A percentile compares a stretch with the other conserved stretches of the same genome.
Conservation (phyloP, 1,139 yeast species). For the Scheffersomyces lignicola region DNA sequence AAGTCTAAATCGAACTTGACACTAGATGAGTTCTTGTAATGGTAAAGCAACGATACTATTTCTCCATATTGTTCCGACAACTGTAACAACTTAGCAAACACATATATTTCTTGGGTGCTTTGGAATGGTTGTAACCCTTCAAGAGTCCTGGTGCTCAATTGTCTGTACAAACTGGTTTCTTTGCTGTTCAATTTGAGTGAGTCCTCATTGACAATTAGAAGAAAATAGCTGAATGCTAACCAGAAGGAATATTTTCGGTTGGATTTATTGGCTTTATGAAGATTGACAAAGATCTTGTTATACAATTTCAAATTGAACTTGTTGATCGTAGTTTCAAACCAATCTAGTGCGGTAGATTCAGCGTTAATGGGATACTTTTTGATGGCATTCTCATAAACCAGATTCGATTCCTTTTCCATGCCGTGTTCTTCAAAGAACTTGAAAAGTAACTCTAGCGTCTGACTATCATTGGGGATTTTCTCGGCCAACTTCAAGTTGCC, state of each 20-base stretch:
- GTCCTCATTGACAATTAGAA: conserved; percentile 22
- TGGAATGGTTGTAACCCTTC: conserved; percentile 43
- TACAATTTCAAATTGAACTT: conserved; percentile 37
- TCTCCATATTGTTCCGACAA: conserved; percentile 28
- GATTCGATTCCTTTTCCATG: conserved; percentile 33
- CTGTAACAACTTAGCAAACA: conserved; percentile 48
- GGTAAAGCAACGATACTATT: conserved; percentile 28
- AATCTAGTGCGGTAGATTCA: conserved; percentile 36
- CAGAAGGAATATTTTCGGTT: conserved; percentile 40
- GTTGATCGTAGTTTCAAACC: conserved; percentile 48
- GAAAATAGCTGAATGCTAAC: conserved; percentile 47
- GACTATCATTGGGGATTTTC: conserved; percentile 55
- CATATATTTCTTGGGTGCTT: conserved; percentile 59
- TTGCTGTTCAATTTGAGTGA: conserved; percentile 20
- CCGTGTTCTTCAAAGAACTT: conserved; percentile 39
- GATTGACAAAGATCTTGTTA: conserved; percentile 48
- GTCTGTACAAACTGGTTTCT: conserved; percentile 49
- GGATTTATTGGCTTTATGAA: conserved; percentile 30
- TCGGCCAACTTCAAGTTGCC: conserved; percentile 42
- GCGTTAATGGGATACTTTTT: conserved; percentile 52
- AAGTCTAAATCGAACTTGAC: conserved; percentile 54
- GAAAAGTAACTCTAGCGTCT: conserved; percentile 48
- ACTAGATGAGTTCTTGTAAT: conserved; percentile 18
- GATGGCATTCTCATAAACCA: conserved; percentile 55
- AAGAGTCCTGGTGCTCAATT: conserved; percentile 52